Base-by-base conservation (phyloP, 164 flowering plant species). In the Chloranthus sessilifolius region DNA sequence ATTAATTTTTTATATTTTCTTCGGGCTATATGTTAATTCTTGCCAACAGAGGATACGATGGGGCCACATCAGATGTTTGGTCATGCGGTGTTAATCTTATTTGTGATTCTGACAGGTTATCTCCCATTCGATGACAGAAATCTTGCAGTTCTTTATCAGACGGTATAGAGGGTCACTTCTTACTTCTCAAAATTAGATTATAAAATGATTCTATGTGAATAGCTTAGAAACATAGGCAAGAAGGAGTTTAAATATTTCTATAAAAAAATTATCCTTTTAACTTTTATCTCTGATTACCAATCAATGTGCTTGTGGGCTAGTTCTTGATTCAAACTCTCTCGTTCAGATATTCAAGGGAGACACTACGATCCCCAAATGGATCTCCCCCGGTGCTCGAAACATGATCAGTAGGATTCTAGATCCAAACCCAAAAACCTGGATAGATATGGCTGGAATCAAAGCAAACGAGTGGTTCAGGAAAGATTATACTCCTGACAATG, bases 121-220 rank as follows among this genome's bases (percentile, higher is more conserved):
- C 95, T 88, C 22, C 95, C 97, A 23, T 88, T 88, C 37, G 89
- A 88, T 59, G 95, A 88, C 59, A 61, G 88, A 54, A 88, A 88
- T 51, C 85, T 88, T 27, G 89, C 78, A 1, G 91, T 85, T 59
- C 89, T 88, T 7, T 88, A 81, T 64, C 95, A 88, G 51, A 88
- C 81, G 97, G 95, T 88, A 67, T 7, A 19, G 2, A n/a, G n/a
- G n/a, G n/a, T n/a, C n/a, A n/a, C n/a, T n/a, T n/a, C n/a, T n/a
- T n/a, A n/a, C n/a, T n/a, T n/a, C n/a, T n/a, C n/a, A n/a, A n/a
- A n/a, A n/a, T n/a, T n/a, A n/a, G n/a, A n/a, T n/a, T n/a, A n/a
- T n/a, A n/a, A n/a, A n/a, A n/a, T n/a, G n/a, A n/a, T n/a, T n/a
- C n/a, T n/a, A n/a, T n/a, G n/a, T n/a, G n/a, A n/a, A n/a, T n/a